Evolutionary conservation across 371 early-diverging fungal species (phyloP).

Genomic region (Fennellomyces sp.): DNA sequence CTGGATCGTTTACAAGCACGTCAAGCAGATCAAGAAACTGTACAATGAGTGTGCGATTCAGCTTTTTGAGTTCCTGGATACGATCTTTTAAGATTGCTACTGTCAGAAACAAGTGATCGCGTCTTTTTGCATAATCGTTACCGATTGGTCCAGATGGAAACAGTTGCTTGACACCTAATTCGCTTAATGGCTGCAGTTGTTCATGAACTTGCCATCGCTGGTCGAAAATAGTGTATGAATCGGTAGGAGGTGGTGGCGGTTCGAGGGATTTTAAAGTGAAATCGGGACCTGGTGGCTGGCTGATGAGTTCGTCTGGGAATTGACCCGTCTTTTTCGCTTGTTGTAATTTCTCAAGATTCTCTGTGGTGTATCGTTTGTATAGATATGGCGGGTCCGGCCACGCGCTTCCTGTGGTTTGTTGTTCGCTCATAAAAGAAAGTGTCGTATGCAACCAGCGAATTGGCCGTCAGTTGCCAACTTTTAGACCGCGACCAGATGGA

Average conservation of each 20-base stretch:
- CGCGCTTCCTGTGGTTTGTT: conserved; percentile 45
- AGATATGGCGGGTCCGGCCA: conserved; percentile 75
- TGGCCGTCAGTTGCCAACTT: too few relatives aligned
- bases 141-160: conserved; percentile 62
- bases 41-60: conserved; percentile 71
- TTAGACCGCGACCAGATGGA: too few relatives aligned
- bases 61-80: conserved; percentile 70
- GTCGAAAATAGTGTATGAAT: conserved; percentile 72
- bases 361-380: conserved; percentile 66
- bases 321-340: conserved; percentile 24
- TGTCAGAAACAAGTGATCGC: conserved; percentile 63
- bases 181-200: conserved; percentile 59
- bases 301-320: conserved; percentile 28
- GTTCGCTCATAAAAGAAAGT: conserved; percentile 15
- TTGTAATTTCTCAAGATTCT: conserved; percentile 53
- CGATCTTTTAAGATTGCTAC: conserved; percentile 68
- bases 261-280: conserved; percentile 47
- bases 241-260: conserved; percentile 67
- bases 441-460: too few relatives aligned
- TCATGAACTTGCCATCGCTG: conserved; percentile 74
- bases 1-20: conserved; percentile 56
- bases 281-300: conserved; percentile 46
- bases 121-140: too few relatives aligned
- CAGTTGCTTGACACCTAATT: conserved; percentile 69
- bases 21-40: conserved; percentile 73